Evolutionary conservation across 2,329 filamentous ascomycete genomes (phyloP).

Genomic region (Paramyrothecium roridum): DNA sequence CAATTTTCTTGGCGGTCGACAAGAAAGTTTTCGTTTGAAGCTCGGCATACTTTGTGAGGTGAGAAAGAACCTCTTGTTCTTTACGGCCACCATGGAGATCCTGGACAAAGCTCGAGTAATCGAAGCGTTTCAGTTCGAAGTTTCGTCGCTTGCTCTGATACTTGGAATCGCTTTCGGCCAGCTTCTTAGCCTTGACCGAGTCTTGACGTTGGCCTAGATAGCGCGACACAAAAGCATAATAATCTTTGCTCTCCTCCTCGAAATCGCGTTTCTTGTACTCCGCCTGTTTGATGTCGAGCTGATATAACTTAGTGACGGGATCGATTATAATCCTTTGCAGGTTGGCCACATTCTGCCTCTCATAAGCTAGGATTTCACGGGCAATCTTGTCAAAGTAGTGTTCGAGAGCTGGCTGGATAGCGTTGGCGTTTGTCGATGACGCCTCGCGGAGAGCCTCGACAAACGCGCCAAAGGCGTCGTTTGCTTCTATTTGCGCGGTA

Average conservation of each 20-base stretch:
- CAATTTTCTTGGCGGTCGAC: slow-evolving; percentile 79
- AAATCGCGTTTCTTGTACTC: slow-evolving; percentile 97
- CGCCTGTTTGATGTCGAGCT: slow-evolving; percentile 94
- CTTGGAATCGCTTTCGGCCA: slow-evolving; percentile 90
- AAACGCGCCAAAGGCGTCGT: slow-evolving; percentile 79
- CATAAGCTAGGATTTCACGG: slow-evolving; percentile 82
- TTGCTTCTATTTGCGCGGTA: slow-evolving; percentile 75
- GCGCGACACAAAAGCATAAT: slow-evolving; percentile 90
- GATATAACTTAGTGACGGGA: slow-evolving; percentile 86
- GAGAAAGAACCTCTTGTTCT: slow-evolving; percentile 92
- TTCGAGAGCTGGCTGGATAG: slow-evolving; percentile 93
- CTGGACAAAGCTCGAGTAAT: slow-evolving; percentile 99
- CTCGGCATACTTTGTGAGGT: slow-evolving; percentile 91
- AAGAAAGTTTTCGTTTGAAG: slow-evolving; percentile 83
- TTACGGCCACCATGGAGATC: slow-evolving; percentile 98
- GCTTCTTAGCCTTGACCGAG: slow-evolving; percentile 95
- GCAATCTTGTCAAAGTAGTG: slow-evolving; percentile 99
- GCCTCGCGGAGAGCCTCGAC: slow-evolving; percentile 85
- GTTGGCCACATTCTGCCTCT: slow-evolving; percentile 78
- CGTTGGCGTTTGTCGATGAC: slow-evolving; percentile 87
- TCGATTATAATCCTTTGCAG: slow-evolving; percentile 94
- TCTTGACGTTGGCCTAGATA: slow-evolving; percentile 97
- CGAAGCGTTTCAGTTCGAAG: slow-evolving; percentile 96
- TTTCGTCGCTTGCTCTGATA: slow-evolving; percentile 91
- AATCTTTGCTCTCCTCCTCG: slow-evolving; percentile 97